A percentile compares a stretch with the other conserved stretches of the same genome.
phyloP scores from a whole-genome alignment of 108 stramenopile genomes.

The Schizochytrium sp. region DNA sequence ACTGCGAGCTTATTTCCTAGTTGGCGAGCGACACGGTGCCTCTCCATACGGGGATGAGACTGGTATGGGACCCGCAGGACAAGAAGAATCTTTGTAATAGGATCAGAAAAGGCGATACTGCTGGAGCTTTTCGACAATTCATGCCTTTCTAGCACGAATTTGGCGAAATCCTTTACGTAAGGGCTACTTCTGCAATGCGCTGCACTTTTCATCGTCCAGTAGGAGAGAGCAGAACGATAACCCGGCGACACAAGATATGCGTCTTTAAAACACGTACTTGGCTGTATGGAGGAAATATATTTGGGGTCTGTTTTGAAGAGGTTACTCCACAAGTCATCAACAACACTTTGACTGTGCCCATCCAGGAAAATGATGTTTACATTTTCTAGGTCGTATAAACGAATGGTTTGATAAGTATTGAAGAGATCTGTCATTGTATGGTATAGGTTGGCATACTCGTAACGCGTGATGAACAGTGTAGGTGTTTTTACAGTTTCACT shows the following conservation, averaged over 20 bases:
- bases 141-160: neutral
- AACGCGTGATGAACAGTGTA: constrained; percentile 10
- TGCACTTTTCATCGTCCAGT: neutral
- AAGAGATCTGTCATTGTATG: neutral
- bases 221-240: neutral
- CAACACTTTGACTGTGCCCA: neutral
- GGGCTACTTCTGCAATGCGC: neutral
- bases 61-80: neutral
- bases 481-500: neutral
- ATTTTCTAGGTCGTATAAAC: neutral
- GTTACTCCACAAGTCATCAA: neutral
- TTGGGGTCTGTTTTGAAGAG: neutral
- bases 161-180: neutral
- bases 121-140: neutral
- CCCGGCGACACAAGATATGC: neutral
- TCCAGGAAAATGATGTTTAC: constrained; percentile 15
- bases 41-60: neutral
- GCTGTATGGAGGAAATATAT: neutral
- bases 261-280: neutral
- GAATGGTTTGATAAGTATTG: constrained; percentile 9
- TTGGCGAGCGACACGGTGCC: neutral
- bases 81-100: neutral
- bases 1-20: neutral
- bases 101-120: neutral
- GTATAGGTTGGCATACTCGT: constrained; percentile 4